Percentiles rank a stretch among this genome's conserved stretches.
Evolutionary conservation across 2,329 filamentous ascomycete species (phyloP).

Genomic region (Elsinoe necatrix): DNA sequence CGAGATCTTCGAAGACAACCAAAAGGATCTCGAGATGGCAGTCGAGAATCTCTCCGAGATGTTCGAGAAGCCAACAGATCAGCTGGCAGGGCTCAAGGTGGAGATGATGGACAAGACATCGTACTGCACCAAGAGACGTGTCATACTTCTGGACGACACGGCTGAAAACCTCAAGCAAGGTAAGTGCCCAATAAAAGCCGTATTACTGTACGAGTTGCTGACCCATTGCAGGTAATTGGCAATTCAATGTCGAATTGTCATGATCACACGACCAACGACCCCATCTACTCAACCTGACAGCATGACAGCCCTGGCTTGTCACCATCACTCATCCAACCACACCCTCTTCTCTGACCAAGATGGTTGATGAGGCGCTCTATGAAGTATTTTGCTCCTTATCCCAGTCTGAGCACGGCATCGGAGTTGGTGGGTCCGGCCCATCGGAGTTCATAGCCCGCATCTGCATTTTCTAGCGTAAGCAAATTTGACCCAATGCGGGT

Average conservation of each 20-base stretch:
- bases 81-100: conserved; percentile 79
- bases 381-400: neutral
- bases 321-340: neutral
- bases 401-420: conserved; percentile 1
- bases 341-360: neutral
- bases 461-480: conserved; percentile 7
- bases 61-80: conserved; percentile 94
- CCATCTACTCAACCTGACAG: neutral
- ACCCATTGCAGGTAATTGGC: conserved; percentile 26
- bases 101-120: conserved; percentile 98
- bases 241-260: conserved; percentile 28
- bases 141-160: conserved; percentile 86
- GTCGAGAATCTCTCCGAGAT: conserved; percentile 97
- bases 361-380: neutral
- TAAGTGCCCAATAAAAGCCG: conserved; percentile 38
- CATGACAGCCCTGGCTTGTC: neutral
- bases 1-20: conserved; percentile 97
- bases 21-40: conserved; percentile 94
- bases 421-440: neutral
- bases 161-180: conserved; percentile 84
- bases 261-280: conserved; percentile 14
- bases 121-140: conserved; percentile 85
- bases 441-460: conserved; percentile 1
- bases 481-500: neutral
- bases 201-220: conserved; percentile 10